Conservation (phyloP, 768 basidiomycete genomes). For the Exsudoporus frostii region DNA sequence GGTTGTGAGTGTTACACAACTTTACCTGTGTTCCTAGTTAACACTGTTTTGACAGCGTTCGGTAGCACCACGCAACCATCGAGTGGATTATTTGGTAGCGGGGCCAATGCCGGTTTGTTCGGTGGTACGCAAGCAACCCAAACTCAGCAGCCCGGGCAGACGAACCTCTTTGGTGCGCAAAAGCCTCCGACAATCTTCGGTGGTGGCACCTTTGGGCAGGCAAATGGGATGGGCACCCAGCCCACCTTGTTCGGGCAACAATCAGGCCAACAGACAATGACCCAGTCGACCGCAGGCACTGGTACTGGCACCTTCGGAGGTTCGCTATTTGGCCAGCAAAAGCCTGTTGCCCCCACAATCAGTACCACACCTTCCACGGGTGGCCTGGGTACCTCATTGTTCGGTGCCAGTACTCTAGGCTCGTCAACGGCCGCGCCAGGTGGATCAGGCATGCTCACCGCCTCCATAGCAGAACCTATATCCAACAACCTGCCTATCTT, state of each 20-base stretch:
- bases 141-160: constrained; percentile 36
- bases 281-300: constrained; percentile 36
- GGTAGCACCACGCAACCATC: constrained; percentile 31
- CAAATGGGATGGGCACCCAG: constrained; percentile 29
- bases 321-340: constrained; percentile 48
- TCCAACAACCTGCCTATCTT: constrained; percentile 70
- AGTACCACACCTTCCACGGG: constrained; percentile 41
- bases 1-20: constrained; percentile 30
- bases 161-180: constrained; percentile 26
- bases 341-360: constrained; percentile 49
- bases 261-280: constrained; percentile 40
- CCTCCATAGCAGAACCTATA: constrained; percentile 87
- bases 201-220: constrained; percentile 47
- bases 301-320: constrained; percentile 36
- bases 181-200: constrained; percentile 46
- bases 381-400: constrained; percentile 37
- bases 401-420: constrained; percentile 38
- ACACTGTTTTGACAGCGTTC: constrained; percentile 32
- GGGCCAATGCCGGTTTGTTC: constrained; percentile 34
- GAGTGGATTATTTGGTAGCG: constrained; percentile 38
- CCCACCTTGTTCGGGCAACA: constrained; percentile 50
- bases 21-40: neutral
- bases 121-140: constrained; percentile 34
- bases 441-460: constrained; percentile 62
- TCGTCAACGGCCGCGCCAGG: constrained; percentile 42